Conservation (phyloP, 306 rosid genomes). For the Lagenaria siceraria region DNA sequence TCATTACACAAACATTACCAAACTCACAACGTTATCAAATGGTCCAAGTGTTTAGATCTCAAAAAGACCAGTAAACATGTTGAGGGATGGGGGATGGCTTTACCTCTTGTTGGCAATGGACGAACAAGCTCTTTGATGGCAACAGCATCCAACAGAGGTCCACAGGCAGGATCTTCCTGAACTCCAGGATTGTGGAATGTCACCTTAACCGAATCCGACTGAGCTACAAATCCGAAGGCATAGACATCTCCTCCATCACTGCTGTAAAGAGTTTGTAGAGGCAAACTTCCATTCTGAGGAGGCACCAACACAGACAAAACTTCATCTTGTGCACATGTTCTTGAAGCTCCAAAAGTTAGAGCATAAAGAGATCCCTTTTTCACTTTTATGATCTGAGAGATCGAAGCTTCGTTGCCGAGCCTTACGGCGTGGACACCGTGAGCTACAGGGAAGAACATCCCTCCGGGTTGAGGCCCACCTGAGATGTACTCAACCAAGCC, state of each 20-base stretch:
- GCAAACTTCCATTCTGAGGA: slow-evolving; percentile 73
- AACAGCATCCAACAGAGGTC: slow-evolving; percentile 88
- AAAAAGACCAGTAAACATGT: background rate
- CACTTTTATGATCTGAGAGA: slow-evolving; percentile 67
- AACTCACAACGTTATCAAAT: background rate
- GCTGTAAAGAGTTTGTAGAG: slow-evolving; percentile 72
- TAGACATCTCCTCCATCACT: slow-evolving; percentile 73
- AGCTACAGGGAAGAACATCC: slow-evolving; percentile 71
- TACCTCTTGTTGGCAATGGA: slow-evolving; percentile 64
- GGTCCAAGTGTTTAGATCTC: background rate
- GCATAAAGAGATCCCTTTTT: slow-evolving; percentile 56
- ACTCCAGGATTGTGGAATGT: slow-evolving; percentile 85
- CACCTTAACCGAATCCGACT: slow-evolving; percentile 29
- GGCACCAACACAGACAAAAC: slow-evolving; percentile 64
- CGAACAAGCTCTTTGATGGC: slow-evolving; percentile 76
- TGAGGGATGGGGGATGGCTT: background rate
- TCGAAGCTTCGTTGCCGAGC: slow-evolving; percentile 82
- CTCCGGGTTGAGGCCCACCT: slow-evolving; percentile 89
- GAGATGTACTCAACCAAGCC: slow-evolving; percentile 86
- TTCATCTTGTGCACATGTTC: slow-evolving; percentile 96
- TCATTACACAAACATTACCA: no score
- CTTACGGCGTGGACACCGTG: slow-evolving; percentile 91
- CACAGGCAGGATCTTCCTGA: slow-evolving; percentile 87
- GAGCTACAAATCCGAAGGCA: slow-evolving; percentile 67
- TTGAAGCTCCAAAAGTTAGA: slow-evolving; percentile 78